Conservation (phyloP, 148 eudicot genomes). For the Fagopyrum homotropicum region DNA sequence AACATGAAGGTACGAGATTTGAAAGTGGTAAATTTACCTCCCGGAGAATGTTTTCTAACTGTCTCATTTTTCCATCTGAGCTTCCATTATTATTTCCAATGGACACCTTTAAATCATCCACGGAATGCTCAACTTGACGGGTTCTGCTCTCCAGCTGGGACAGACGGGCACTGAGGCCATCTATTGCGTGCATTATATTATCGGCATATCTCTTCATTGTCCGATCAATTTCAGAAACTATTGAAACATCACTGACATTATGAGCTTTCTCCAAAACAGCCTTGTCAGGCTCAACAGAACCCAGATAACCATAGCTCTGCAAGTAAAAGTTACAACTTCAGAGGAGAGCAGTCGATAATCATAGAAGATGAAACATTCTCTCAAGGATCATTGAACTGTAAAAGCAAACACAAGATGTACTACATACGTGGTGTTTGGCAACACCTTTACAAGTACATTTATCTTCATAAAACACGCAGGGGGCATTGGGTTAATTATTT, state of each 20-base stretch:
- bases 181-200: constrained; percentile 62
- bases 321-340: not conserved
- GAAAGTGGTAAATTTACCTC: constrained; percentile 44
- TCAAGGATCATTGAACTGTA: not conserved
- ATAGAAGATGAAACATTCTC: constrained; percentile 5
- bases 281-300: constrained; percentile 49
- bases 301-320: constrained; percentile 66
- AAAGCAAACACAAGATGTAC: not conserved
- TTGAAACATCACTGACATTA: constrained; percentile 32
- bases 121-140: constrained; percentile 60
- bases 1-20: not conserved
- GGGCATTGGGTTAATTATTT: no score
- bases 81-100: constrained; percentile 65
- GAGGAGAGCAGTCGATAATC: not conserved
- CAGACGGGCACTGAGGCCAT: constrained; percentile 65
- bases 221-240: constrained; percentile 64
- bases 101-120: constrained; percentile 74
- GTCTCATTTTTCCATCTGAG: constrained; percentile 62
- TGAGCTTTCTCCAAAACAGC: constrained; percentile 50
- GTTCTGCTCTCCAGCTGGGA: constrained; percentile 77
- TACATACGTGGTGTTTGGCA: not conserved
- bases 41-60: constrained; percentile 59
- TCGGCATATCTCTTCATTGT: constrained; percentile 72
- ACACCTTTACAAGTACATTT: no score
- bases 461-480: no score